Base-by-base conservation (phyloP, 2,329 filamentous ascomycete genomes). In the Zalaria sp. region DNA sequence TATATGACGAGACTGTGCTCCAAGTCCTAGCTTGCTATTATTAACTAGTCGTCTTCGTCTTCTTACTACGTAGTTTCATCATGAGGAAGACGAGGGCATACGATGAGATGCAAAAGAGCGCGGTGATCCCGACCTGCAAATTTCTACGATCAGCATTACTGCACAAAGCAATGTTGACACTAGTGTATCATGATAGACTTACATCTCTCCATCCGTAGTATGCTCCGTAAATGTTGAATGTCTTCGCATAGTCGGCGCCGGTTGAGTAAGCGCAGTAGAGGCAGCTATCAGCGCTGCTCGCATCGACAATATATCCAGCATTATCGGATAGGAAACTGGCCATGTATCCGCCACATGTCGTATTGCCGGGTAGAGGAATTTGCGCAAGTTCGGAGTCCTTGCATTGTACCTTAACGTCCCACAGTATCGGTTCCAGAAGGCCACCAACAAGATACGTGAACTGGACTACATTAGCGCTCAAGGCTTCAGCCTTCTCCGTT, bases 341-440 rank as follows among this genome's bases (percentile, higher is more conserved):
- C 48, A 71, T 57, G 51, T 70, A 72, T 51, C 52, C 36, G n/a
- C 49, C 56, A 43, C 61, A 64, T 0, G 59, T 58, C 37, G 56
- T 54, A 29, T 54, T 55, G 5, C 48, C 36, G 1, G 59, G 61
- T 5, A 59, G 58, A 34, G 57, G 49, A 42, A 64, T 59, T 9
- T 52, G 36, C 8, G 59, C 57, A 0, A 77, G 52, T 46, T 56
- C 55, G 2, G 57, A 53, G 0, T 54, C 34, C 4, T 53, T 56
- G 27, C 53, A 47, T 2, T 59, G 49, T 10, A 61, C 50, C 9
- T 56, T 57, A 27, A 50, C 48, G 11, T 62, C 48, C 63, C 68
- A 72, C 53, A 81, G 81, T 0, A 74, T 79, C 42, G 81, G 77
- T 0, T 27, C 35, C 5, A 34, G 25, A 7, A 35, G 39, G n/a